Evolutionary conservation across 371 early-diverging fungal genomes (phyloP).

Genomic region (Mortierella sp.): DNA sequence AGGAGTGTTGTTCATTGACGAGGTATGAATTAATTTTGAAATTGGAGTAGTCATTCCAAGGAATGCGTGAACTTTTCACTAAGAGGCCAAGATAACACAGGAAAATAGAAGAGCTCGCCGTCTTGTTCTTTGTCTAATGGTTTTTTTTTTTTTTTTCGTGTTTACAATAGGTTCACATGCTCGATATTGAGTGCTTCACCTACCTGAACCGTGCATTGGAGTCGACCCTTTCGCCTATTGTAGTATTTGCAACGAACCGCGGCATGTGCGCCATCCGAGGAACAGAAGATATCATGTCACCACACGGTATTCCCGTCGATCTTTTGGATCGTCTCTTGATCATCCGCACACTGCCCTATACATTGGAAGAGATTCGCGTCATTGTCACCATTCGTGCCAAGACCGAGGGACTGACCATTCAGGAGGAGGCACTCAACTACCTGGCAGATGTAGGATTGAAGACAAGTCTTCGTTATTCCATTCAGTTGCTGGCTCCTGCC

Average conservation of each 20-base stretch:
- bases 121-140: background rate
- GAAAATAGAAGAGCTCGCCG: background rate
- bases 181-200: slow-evolving; percentile 99
- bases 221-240: slow-evolving; percentile 94
- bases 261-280: slow-evolving; percentile 96
- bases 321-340: slow-evolving; percentile 96
- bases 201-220: slow-evolving; percentile 98
- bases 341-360: slow-evolving; percentile 94
- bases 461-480: slow-evolving; percentile 94
- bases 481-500: slow-evolving; percentile 96
- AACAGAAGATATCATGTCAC: slow-evolving; percentile 89
- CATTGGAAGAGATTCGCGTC: slow-evolving; percentile 87
- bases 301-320: slow-evolving; percentile 98
- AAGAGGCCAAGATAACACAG: no score
- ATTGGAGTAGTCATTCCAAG: background rate
- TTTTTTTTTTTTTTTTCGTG: slow-evolving; percentile 59
- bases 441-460: slow-evolving; percentile 88
- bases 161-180: slow-evolving; percentile 88
- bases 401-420: slow-evolving; percentile 83
- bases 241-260: slow-evolving; percentile 97
- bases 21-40: slow-evolving; percentile 58
- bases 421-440: slow-evolving; percentile 78
- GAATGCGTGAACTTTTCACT: no score
- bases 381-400: slow-evolving; percentile 94
- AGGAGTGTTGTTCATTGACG: slow-evolving; percentile 98